Percentiles rank a stretch among this genome's conserved stretches.
Evolutionary conservation across 106 monocot genomes (phyloP).

Genomic region (Allium fistulosum): DNA sequence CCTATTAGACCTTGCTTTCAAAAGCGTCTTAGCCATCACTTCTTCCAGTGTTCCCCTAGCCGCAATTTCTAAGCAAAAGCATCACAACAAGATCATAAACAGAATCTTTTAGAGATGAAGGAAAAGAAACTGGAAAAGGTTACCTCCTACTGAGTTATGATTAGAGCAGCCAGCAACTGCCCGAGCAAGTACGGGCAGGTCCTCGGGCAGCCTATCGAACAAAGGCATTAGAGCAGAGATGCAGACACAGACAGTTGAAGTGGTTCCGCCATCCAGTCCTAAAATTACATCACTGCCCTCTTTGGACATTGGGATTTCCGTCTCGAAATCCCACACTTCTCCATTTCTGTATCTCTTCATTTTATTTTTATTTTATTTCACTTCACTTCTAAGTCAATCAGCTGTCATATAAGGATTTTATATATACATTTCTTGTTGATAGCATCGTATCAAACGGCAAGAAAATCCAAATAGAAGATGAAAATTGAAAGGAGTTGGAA

Average conservation of each 20-base stretch:
- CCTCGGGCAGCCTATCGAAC: constrained; percentile 10
- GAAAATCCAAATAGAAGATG: background rate
- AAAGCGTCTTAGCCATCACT: constrained; percentile 74
- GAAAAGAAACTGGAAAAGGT: too few relatives aligned
- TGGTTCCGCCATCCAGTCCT: constrained; percentile 85
- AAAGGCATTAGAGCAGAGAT: constrained; percentile 30
- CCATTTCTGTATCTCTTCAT: constrained; percentile 45
- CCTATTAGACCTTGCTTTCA: constrained; percentile 35
- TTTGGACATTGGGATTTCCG: constrained; percentile 4
- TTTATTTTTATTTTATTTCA: background rate
- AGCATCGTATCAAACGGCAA: background rate
- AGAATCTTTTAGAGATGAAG: too few relatives aligned
- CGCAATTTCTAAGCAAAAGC: constrained; percentile 42
- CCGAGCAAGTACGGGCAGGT: constrained; percentile 58
- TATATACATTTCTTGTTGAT: background rate
- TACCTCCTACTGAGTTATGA: constrained; percentile 95
- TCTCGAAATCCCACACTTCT: constrained; percentile 34
- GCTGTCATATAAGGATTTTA: background rate
- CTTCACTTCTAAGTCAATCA: background rate
- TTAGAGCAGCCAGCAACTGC: constrained; percentile 87
- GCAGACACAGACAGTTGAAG: constrained; percentile 84
- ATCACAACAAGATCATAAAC: too few relatives aligned
- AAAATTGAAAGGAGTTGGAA: background rate
- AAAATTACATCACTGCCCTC: constrained; percentile 47
- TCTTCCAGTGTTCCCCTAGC: constrained; percentile 71